Conservation (phyloP, 2,329 filamentous ascomycete species). For the Drechslerella coelobrocha region DNA sequence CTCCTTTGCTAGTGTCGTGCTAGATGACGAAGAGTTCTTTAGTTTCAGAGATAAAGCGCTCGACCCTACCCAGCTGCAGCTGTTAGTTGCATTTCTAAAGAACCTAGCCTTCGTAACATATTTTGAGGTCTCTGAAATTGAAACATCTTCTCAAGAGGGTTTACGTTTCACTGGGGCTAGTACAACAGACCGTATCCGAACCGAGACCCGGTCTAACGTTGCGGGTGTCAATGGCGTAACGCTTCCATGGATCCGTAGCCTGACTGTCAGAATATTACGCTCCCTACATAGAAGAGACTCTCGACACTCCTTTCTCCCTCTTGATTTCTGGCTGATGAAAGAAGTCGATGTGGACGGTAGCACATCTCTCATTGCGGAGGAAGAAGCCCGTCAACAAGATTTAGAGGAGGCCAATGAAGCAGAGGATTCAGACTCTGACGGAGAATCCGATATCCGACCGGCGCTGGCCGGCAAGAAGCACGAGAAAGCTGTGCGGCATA, state of each 20-base stretch:
- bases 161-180: conserved; percentile 47
- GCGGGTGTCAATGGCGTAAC: conserved; percentile 79
- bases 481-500: conserved; percentile 54
- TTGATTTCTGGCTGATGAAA: conserved; percentile 94
- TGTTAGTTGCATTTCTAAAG: conserved; percentile 82
- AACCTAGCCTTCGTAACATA: conserved; percentile 88
- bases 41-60: conserved; percentile 69
- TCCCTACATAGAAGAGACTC: conserved; percentile 90
- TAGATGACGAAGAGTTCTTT: conserved; percentile 96
- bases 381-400: conserved; percentile 78
- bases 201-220: conserved; percentile 78
- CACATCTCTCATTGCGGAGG: conserved; percentile 81
- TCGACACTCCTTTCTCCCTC: conserved; percentile 78
- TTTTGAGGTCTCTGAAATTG: conserved; percentile 76
- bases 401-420: conserved; percentile 70
- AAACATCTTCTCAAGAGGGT: conserved; percentile 55
- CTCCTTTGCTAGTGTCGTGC: conserved; percentile 87
- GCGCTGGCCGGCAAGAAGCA: conserved; percentile 72
- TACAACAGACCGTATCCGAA: conserved; percentile 66
- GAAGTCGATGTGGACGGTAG: conserved; percentile 88
- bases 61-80: conserved; percentile 72
- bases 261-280: conserved; percentile 62
- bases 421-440: conserved; percentile 63
- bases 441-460: conserved; percentile 63
- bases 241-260: conserved; percentile 66